Percentiles rank a stretch among this genome's conserved stretches.
phyloP scores from a whole-genome alignment of 2,329 filamentous ascomycete species.

The Rosellinia necatrix region DNA sequence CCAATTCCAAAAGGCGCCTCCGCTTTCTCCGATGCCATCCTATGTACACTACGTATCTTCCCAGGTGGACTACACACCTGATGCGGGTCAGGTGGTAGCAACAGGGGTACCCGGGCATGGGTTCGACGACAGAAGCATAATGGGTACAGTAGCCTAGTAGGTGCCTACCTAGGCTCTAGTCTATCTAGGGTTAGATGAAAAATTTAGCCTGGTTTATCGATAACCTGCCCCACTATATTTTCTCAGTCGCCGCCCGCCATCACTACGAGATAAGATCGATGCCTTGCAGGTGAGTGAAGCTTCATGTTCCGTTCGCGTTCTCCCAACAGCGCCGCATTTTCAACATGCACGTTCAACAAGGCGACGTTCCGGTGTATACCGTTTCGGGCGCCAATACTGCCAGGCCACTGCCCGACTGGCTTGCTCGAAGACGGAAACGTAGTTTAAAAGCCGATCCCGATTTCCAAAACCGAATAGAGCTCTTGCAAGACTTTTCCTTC shows the following conservation, averaged over 20 bases:
- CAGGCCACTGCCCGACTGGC: slow-evolving; percentile 88
- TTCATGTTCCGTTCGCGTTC: not conserved
- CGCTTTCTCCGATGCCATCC: not conserved
- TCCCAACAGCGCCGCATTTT: slow-evolving; percentile 7
- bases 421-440: slow-evolving; percentile 84
- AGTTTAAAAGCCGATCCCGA: slow-evolving; percentile 91
- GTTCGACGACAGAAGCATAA: not conserved
- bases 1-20: slow-evolving; percentile 3
- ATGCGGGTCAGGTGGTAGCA: not conserved
- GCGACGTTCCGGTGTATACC: slow-evolving; percentile 88
- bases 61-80: no score
- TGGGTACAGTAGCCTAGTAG: not conserved
- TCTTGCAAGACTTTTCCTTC: slow-evolving; percentile 97
- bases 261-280: not conserved
- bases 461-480: slow-evolving; percentile 90
- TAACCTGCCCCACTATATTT: slow-evolving; percentile 24
- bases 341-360: slow-evolving; percentile 80
- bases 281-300: not conserved
- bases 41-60: no score
- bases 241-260: slow-evolving; percentile 10
- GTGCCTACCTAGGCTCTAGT: not conserved
- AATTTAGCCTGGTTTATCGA: slow-evolving; percentile 14
- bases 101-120: slow-evolving; percentile 10
- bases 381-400: slow-evolving; percentile 89
- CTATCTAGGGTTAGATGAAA: not conserved